Percentiles rank a stretch among this genome's conserved stretches.
Evolutionary conservation across 345 rosid species (phyloP).

Genomic region (Noccaea caerulescens): DNA sequence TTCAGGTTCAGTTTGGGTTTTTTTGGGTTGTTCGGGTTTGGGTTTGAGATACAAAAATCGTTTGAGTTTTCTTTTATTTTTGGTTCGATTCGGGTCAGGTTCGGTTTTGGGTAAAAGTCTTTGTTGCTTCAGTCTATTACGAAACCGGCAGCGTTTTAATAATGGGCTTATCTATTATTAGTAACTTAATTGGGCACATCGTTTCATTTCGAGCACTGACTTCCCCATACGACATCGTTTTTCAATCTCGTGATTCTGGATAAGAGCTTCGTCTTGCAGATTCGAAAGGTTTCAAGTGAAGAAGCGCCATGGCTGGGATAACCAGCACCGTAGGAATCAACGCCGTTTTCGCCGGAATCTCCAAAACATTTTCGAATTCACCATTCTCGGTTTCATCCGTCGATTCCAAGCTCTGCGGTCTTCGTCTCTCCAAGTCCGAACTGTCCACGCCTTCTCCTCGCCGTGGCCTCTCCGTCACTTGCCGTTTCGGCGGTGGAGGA

Average conservation of each 20-base stretch:
- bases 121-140: too few species aligned
- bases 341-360: slow-evolving; percentile 43
- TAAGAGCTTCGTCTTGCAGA: slow-evolving; percentile 37
- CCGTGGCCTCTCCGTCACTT: slow-evolving; percentile 44
- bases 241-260: slow-evolving; percentile 2
- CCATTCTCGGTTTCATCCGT: slow-evolving; percentile 37
- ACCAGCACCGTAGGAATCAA: slow-evolving; percentile 55
- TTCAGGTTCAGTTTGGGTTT: too few species aligned
- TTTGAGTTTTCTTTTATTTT: too few species aligned
- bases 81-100: too few species aligned
- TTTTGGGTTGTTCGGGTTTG: too few species aligned
- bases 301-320: slow-evolving; percentile 69
- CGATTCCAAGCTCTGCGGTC: slow-evolving; percentile 53
- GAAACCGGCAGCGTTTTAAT: too few species aligned
- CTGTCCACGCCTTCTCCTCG: slow-evolving; percentile 38
- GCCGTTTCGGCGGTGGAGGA: slow-evolving; percentile 56
- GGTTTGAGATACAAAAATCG: too few species aligned
- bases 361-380: slow-evolving; percentile 18
- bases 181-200: neutral
- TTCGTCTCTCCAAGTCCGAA: slow-evolving; percentile 47
- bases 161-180: too few species aligned
- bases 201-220: neutral
- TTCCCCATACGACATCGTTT: slow-evolving; percentile 6
- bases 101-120: too few species aligned
- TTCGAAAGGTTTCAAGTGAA: slow-evolving; percentile 14